Evolutionary conservation across 768 basidiomycete genomes (phyloP), one percentile per base, ranked within the genome.

Genomic region (Suillus luteus): DNA sequence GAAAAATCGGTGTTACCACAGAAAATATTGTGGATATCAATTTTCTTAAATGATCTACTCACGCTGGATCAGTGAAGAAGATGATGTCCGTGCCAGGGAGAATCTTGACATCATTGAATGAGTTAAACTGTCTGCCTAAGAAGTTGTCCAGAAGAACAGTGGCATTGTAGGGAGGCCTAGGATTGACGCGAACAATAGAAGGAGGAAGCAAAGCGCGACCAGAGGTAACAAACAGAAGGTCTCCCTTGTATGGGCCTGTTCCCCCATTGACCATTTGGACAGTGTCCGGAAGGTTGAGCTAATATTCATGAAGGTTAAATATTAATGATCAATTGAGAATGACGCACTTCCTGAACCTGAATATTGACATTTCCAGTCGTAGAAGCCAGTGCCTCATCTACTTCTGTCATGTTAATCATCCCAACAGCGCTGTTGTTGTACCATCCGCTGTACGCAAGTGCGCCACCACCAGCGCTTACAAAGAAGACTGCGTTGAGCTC

Each of bases 111-210:
- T 95, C 92, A 72, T 93, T 91, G 57, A 93, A 72, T 1, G 91
- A 91, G 76, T 90, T 92, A 76, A 92, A 94, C 66, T 91, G 91
- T 2, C 89, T 79, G 1, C 91, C 91, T 68, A 85, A 90, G 75
- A 83, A 92, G 76, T 92, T 93, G 75, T 93, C 89, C 63, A 93
- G 74, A 17, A 93, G 72, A 31, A 90, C 82, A 0, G 89, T 92
- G 5, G 82, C 76, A 63, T 92, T 89, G 74, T 86, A 81, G 0
- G 91, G 91, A 9, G 83, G 70, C 3, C 68, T 71, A 0, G 90
- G 89, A 70, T 91, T 85, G 58, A 92, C 85, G 31, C 89, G 81
- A 0, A 81, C 85, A 27, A 92, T 69, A 1, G 84, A 84, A 24
- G 90, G 85, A 8, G 90, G 87, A 5, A 82, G 76, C 27, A 80